Conservation (phyloP, 1,284 basidiomycete genomes). For the Paramarasmius palmivorus region DNA sequence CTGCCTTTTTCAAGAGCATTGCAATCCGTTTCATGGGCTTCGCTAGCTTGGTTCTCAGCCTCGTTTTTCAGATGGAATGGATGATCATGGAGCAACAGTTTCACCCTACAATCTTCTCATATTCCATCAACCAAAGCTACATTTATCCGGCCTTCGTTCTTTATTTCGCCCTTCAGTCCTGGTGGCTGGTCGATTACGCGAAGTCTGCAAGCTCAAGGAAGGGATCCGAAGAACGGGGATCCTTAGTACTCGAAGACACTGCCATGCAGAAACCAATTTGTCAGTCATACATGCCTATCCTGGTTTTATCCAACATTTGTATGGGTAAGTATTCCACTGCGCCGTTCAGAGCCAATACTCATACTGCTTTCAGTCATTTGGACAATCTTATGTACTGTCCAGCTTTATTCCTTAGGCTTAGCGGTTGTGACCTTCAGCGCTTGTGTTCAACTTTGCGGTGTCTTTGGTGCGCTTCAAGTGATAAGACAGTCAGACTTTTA, state of each 20-base stretch:
- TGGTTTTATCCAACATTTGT: neutral
- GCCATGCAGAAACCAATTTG: neutral
- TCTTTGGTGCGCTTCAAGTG: neutral
- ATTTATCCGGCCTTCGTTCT: neutral
- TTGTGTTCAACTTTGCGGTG: neutral
- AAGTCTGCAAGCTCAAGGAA: neutral
- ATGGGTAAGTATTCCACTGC: neutral
- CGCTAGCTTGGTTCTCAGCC: neutral
- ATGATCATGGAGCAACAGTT: neutral
- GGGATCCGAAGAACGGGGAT: neutral
- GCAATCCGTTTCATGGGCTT: neutral
- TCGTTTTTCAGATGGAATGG: neutral
- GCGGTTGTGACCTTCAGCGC: neutral
- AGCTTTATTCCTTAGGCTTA: neutral
- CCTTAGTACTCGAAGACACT: neutral
- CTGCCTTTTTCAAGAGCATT: no score
- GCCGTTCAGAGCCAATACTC: neutral
- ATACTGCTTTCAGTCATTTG: neutral
- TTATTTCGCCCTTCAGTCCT: neutral
- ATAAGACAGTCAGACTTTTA: no score
- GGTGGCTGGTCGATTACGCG: neutral
- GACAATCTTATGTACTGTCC: neutral
- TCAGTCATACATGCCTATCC: neutral
- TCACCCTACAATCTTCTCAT: neutral
- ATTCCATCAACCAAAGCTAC: neutral